phyloP scores from a whole-genome alignment of 768 basidiomycete species.

The Mycena latifolia region DNA sequence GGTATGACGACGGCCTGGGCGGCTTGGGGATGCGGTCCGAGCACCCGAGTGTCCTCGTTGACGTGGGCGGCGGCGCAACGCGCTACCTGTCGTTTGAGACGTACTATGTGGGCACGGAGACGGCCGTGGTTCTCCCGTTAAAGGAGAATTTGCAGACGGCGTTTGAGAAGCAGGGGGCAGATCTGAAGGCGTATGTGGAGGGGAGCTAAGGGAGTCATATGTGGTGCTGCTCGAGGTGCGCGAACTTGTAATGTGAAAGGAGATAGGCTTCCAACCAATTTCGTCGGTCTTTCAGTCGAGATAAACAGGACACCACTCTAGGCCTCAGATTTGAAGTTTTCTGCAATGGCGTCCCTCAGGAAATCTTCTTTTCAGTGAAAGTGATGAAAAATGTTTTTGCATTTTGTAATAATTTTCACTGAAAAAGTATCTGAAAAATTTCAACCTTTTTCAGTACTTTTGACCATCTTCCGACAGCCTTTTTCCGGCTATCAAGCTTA shows the following conservation, averaged over 20 bases:
- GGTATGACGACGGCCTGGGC: constrained; percentile 21
- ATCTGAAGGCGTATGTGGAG: constrained; percentile 25
- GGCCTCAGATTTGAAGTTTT: constrained; percentile 5
- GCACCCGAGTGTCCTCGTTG: constrained; percentile 24
- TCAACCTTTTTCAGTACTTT: too few relatives aligned
- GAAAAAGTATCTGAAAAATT: too few relatives aligned
- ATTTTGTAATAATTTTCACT: too few relatives aligned
- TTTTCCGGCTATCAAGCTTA: too few relatives aligned
- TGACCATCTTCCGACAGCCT: too few relatives aligned
- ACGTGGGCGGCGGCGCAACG: constrained; percentile 17
- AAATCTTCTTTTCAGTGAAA: too few relatives aligned
- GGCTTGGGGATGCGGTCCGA: constrained; percentile 21
- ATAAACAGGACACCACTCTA: constrained; percentile 8
- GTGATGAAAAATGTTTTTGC: too few relatives aligned
- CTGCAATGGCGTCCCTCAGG: constrained; percentile 2
- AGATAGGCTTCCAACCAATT: constrained; percentile 10
- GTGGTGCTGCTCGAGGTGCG: constrained; percentile 6
- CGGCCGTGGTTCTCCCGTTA: constrained; percentile 14
- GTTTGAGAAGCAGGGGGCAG: constrained; percentile 21
- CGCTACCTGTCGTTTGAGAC: constrained; percentile 26
- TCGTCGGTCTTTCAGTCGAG: constrained; percentile 11
- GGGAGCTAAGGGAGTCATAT: constrained; percentile 9
- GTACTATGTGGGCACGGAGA: constrained; percentile 18
- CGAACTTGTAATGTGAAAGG: constrained; percentile 13
- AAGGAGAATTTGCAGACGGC: constrained; percentile 23